A percentile compares a stretch with the other conserved stretches of the same genome.
phyloP scores from a whole-genome alignment of 2,329 filamentous ascomycete genomes.

The Emericellopsis atlantica region DNA sequence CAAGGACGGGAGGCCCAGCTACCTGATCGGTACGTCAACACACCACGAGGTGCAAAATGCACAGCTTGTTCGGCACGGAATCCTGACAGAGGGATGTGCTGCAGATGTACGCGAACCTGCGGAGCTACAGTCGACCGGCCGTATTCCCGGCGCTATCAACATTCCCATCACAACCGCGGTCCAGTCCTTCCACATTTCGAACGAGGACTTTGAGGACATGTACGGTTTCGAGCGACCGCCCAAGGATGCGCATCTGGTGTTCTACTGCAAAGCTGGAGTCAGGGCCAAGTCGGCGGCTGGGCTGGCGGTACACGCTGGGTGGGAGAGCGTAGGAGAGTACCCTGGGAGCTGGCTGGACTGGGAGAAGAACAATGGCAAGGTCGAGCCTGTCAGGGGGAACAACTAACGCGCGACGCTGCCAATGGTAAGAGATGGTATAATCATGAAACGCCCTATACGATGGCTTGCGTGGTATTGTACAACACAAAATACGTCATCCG shows the following conservation, averaged over 20 bases:
- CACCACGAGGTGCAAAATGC: background rate
- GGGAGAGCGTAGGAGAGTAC: conserved; percentile 59
- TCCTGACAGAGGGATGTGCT: background rate
- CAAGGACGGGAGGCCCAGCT: background rate
- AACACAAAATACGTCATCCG: too few species aligned
- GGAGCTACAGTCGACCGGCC: conserved; percentile 52
- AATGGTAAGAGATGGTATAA: conserved; percentile 5
- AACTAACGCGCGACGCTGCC: too few species aligned
- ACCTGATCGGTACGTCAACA: conserved; percentile 23
- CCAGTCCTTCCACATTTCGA: conserved; percentile 64
- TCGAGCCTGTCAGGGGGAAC: conserved; percentile 8
- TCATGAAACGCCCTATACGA: too few species aligned
- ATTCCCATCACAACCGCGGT: conserved; percentile 67
- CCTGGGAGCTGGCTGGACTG: conserved; percentile 74
- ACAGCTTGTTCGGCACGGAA: background rate
- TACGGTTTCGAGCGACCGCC: conserved; percentile 64
- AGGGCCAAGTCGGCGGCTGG: conserved; percentile 65
- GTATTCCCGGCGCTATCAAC: conserved; percentile 72
- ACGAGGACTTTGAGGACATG: conserved; percentile 70
- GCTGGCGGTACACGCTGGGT: conserved; percentile 67
- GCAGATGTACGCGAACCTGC: conserved; percentile 59
- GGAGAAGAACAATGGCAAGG: conserved; percentile 56
- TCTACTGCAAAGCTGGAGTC: conserved; percentile 91
- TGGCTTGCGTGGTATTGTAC: too few species aligned
- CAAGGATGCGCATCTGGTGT: conserved; percentile 50